Evolutionary conservation across 495 filamentous ascomycete genomes (phyloP), one percentile per base, ranked within the genome.

Genomic region (Annulohypoxylon stygium): DNA sequence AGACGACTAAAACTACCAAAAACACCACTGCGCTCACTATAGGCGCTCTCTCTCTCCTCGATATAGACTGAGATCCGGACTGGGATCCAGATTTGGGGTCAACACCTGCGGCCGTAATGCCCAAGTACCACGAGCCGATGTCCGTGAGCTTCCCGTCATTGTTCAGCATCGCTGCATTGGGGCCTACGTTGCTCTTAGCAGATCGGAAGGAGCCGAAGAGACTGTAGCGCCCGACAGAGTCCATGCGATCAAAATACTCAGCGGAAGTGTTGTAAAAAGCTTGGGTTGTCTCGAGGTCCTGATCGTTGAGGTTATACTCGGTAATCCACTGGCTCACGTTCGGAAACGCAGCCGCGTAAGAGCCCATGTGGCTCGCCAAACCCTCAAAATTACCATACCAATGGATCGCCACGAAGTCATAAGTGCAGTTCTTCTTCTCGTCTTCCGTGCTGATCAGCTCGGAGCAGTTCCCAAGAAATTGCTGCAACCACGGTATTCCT

Each of bases 321-420:
- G 91, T 93, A n/a, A 93, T 83, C 91, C 91, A 93, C 67, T 93
- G 84, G 9, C 83, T 82, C 70, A 83, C 86, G 70, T 90, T 88
- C 26, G 86, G 86, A 74, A 89, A 91, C 81, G 85, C 80, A 9
- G 80, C 87, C 68, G 81, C 78, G 8, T 91, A 86, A 62, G 89
- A 81, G 0, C 91, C 91, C 62, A 95, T 78, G 75, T 93, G 90
- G 67, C 87, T 90, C 7, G 91, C 90, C 59, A 95, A 72, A 0
- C 91, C 92, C 65, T 90, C 88, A 68, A 93, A 94, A 66, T 90
- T 84, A 12, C 90, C 91, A 72, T 95, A 95, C 89, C 90, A 94
- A 74, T 95, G 92, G 33, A 94, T 75, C 0, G 90, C 86, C 8
- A 94, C 85, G 77, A 95, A 93, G 77, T 93, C 92, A 34, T 86